Evolutionary conservation across 2,329 filamentous ascomycete genomes (phyloP), one percentile per base, ranked within the genome.

Genomic region (Microcyclosporella mali): DNA sequence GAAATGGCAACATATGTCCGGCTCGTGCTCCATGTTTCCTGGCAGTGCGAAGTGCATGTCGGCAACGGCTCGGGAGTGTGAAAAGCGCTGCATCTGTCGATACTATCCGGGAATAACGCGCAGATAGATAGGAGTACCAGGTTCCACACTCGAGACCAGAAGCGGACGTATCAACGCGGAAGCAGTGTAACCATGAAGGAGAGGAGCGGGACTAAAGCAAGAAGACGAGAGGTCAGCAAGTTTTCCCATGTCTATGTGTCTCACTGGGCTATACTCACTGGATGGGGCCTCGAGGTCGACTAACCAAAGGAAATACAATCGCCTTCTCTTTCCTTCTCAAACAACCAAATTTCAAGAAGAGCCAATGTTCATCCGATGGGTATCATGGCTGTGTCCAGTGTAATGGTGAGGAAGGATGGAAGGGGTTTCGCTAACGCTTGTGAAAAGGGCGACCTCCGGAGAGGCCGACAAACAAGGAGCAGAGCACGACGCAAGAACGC

Each of bases 191-290:
- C 61, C 53, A 57, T 60, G 51, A 50, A 48, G 50, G 49, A 64
- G 67, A 67, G 69, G 64, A 61, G 53, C 68, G 56, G 70, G 69
- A 66, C n/a, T n/a, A n/a, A n/a, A n/a, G n/a, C n/a, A n/a, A n/a
- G 9, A 25, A 25, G 9, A 25, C 6, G 21, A 9, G 21, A 25
- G 21, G 21, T 25, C 21, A 25, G 21, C 21, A 25, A 25, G 21
- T 9, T 25, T 9, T 25, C 21, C 4, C 6, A 25, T 25, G 9
- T 25, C 6, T 9, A 9, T 4, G 21, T 25, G n/a, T n/a, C n/a
- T n/a, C n/a, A n/a, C n/a, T n/a, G n/a, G n/a, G n/a, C n/a, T n/a
- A n/a, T n/a, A n/a, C n/a, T n/a, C n/a, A n/a, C n/a, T 65, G 66
- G 58, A 63, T 52, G 61, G 63, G 61, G 61, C 57, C 44, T 47